Base-by-base conservation (phyloP, 2,329 filamentous ascomycete genomes). In the Diaporthe helianthi region DNA sequence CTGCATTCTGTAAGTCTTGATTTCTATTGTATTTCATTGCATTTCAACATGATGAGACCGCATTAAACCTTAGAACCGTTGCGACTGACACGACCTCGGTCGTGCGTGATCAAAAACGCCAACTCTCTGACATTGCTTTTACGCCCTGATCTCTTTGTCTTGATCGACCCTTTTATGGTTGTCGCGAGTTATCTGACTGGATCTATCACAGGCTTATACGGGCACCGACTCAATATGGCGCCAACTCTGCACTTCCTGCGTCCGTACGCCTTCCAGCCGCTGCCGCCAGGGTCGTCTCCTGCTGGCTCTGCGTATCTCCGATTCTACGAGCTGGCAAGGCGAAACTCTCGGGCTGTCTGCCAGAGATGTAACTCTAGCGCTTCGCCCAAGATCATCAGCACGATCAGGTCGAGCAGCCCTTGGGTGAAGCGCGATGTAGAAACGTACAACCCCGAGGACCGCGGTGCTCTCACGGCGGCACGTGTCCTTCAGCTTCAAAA, bases 61-160 rank as follows among this genome's bases (percentile, higher is more conserved):
- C 76, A 79, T 81, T 79, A 81, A 80, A 82, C 78, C 76, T 81
- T 82, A 86, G 84, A 86, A 86, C 84, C 84, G 84, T 85, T 86
- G 84, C 85, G 83, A 86, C 82, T 86, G 84, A 87, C 82, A 82
- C 79, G 80, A 79, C 74, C 73, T 73, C 70, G 74, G 76, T 78
- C 81, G 79, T 83, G 83, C 77, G 79, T 86, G 84, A 87, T 85
- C 82, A 82, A 78, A 85, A 80, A 79, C 80, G 83, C 82, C 83
- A 81, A 78, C 77, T 76, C 81, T 81, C 83, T 85, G 83, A 84
- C 66, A 67, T 26, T 70, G 17, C 19, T 69, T 65, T 47, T 55
- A 47, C 52, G 22, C 8, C 31, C 17, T 2, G 41, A 58, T 46
- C n/a, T 44, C 31, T 17, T 24, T 6, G 15, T 36, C 29, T 31